Percentiles rank a stretch among this genome's conserved stretches.
Evolutionary conservation across 176 grass and related monocot genomes (phyloP).

Genomic region (sorghum (Sorghum bicolor)): Sorghum_bicolor_NCBIv3 NC_012873.2:57450501-57451000

Average conservation of each 20-base stretch:
- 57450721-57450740: not conserved
- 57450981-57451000: slow-evolving; percentile 44
- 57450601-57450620: slow-evolving; percentile 36
- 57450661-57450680: slow-evolving; percentile 30
- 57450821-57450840: slow-evolving; percentile 52
- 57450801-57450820: slow-evolving; percentile 47
- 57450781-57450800: not conserved
- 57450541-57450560: too few relatives aligned
- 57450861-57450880: slow-evolving; percentile 33
- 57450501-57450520: not conserved
- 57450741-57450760: slow-evolving; percentile 27
- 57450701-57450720: slow-evolving; percentile 27
- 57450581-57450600: not conserved
- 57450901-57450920: slow-evolving; percentile 51
- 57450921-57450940: slow-evolving; percentile 50
- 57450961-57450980: slow-evolving; percentile 44
- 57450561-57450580: not conserved
- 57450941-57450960: slow-evolving; percentile 44
- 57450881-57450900: slow-evolving; percentile 48
- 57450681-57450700: slow-evolving; percentile 31
- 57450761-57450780: not conserved
- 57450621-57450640: slow-evolving; percentile 20
- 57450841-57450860: slow-evolving; percentile 60
- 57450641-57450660: not conserved
- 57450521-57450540: too few relatives aligned